Evolutionary conservation across 1,284 basidiomycete genomes (phyloP), one percentile per base, ranked within the genome.

Genomic region (Apiotrichum akiyoshidainum): DNA sequence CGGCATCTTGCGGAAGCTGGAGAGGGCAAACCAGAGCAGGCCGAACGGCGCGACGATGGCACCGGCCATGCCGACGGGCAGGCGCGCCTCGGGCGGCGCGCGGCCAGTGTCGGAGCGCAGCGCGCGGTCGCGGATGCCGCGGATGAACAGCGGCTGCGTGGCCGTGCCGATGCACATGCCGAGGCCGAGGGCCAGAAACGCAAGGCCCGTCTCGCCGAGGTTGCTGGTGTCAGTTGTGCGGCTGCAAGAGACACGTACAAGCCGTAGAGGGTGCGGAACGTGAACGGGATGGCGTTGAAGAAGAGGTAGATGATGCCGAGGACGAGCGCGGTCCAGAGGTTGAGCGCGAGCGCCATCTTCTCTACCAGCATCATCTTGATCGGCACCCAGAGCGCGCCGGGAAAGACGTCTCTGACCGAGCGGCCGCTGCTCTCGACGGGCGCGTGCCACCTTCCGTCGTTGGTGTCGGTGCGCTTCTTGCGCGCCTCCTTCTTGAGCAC

Each of bases 1-100:
- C 6, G 40, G 58, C 46, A 57, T 48, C 52, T 5, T 41, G 9
- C 10, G 22, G 10, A 47, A 45, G 17, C 37, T 52, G 14, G 35
- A 35, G 19, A 50, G 37, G 4, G 19, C 10, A 16, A 50, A 50
- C 34, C 34, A 37, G 1, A 50, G 12, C 11, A 37, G 39, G 49
- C 65, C 57, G n/a, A 65, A 47, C 8, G 71, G 70, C 42, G 67
- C 67, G 47, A 67, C 65, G 54, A 71, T 64, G 2, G 66, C 67
- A 9, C 65, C 69, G 10, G 60, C 49, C 49, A 67, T 61, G 5
- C 70, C 60, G 51, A 66, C 62, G 1, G 64, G 66, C 9, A 74
- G 46, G 31, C 71, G 61, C 8, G 58, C 47, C 53, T 74, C 72
- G 2, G 72, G 72, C 16, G 59, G 48, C 45, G 66, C 46, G 21